Evolutionary conservation across 805 yeast genomes (phyloP).

Genomic region (Blastobotrys chiropterorum): DNA sequence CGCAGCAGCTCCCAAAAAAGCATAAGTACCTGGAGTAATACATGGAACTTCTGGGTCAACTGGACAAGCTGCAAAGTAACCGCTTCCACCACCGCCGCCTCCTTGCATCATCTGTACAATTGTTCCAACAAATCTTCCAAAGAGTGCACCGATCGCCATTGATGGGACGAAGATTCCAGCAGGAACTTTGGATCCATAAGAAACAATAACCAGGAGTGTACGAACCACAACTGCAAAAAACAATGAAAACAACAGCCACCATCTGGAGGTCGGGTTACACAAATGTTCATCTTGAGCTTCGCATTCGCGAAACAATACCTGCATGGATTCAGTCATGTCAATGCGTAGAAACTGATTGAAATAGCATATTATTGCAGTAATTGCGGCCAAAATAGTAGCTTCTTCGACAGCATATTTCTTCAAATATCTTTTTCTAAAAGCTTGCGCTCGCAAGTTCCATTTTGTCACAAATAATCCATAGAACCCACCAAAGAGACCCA

Average conservation of each 20-base stretch:
- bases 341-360: slow-evolving; percentile 72
- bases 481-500: slow-evolving; percentile 89
- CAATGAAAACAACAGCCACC: slow-evolving; percentile 44
- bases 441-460: slow-evolving; percentile 67
- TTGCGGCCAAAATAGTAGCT: slow-evolving; percentile 55
- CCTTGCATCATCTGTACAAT: slow-evolving; percentile 32
- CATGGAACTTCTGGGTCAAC: slow-evolving; percentile 42
- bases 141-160: slow-evolving; percentile 57
- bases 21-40: slow-evolving; percentile 90
- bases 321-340: slow-evolving; percentile 97
- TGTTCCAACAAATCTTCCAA: slow-evolving; percentile 48
- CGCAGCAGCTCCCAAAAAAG: slow-evolving; percentile 94
- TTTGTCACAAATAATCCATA: slow-evolving; percentile 76
- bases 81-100: not conserved
- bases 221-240: slow-evolving; percentile 67
- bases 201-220: slow-evolving; percentile 63
- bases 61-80: slow-evolving; percentile 37
- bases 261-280: slow-evolving; percentile 24
- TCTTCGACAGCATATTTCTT: slow-evolving; percentile 58
- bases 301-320: slow-evolving; percentile 80
- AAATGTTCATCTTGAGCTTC: slow-evolving; percentile 38
- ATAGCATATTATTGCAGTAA: slow-evolving; percentile 74
- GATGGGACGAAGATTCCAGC: slow-evolving; percentile 60
- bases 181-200: slow-evolving; percentile 65
- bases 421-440: slow-evolving; percentile 68